These are phyloP conservation scores for Hymenoscyphus salicellus DNA, from an alignment of 2,329 filamentous ascomycete species.

Conservation along the genomic window DNA sequence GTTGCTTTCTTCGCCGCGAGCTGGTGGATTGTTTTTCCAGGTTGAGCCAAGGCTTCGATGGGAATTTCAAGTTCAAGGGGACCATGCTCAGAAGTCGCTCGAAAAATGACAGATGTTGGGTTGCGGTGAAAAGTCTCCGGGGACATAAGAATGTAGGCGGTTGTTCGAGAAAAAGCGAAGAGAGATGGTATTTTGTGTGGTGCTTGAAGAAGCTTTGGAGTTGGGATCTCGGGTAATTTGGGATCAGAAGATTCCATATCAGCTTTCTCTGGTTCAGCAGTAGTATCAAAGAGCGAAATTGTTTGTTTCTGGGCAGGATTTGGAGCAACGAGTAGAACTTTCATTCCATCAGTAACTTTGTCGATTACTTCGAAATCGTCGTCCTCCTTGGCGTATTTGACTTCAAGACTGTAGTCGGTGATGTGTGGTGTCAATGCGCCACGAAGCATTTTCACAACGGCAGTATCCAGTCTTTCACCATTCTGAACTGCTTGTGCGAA, in stretches of 20 bases:
- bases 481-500: conserved; percentile 61
- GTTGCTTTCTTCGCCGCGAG: conserved; percentile 67
- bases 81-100: conserved; percentile 54
- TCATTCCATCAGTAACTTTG: conserved; percentile 49
- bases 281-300: conserved; percentile 58
- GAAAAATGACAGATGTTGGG: conserved; percentile 56
- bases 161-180: conserved; percentile 64
- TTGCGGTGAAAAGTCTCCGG: conserved; percentile 44
- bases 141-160: conserved; percentile 62
- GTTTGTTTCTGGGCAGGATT: conserved; percentile 20
- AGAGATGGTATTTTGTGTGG: conserved; percentile 62
- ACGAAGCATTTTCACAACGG: conserved; percentile 72
- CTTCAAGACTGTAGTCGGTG: conserved; percentile 59
- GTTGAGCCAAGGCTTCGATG: conserved; percentile 47
- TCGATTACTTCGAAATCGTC: conserved; percentile 64
- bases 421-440: conserved; percentile 66
- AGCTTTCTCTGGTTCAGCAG: conserved; percentile 34
- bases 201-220: conserved; percentile 61
- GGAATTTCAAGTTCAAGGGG: conserved; percentile 64
- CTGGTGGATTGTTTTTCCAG: conserved; percentile 61
- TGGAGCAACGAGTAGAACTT: conserved; percentile 33
- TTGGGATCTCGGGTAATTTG: conserved; percentile 51
- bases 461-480: conserved; percentile 64
- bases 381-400: conserved; percentile 51
- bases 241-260: conserved; percentile 37